Percentiles rank a stretch among this genome's conserved stretches.
These are phyloP conservation scores for Penicillium flavigenum DNA, from an alignment of 495 filamentous ascomycete species.

Conservation along the genomic window DNA sequence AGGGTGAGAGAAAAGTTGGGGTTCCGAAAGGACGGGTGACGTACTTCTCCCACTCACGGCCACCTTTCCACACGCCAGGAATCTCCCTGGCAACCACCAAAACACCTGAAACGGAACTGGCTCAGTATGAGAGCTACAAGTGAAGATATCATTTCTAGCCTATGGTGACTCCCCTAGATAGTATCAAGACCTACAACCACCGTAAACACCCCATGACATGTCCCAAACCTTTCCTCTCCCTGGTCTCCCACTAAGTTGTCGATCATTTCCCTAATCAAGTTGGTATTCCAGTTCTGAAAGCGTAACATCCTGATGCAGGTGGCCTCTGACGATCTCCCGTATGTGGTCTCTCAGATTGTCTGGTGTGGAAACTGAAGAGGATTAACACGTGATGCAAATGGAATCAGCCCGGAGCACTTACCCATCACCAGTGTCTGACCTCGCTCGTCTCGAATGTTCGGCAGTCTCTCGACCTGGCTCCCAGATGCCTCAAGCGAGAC, in stretches of 20 bases:
- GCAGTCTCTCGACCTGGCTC: conserved; percentile 21
- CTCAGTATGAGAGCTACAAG: conserved; percentile 1
- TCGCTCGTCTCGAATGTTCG: conserved; percentile 21
- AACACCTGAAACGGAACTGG: not conserved
- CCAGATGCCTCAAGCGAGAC: conserved; percentile 20
- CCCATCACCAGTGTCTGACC: conserved; percentile 23
- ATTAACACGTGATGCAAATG: too few species aligned
- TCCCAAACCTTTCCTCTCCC: too few species aligned
- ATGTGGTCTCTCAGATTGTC: conserved; percentile 18
- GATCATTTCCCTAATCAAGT: conserved; percentile 9
- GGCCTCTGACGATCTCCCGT: conserved; percentile 15
- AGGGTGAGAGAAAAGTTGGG: not conserved
- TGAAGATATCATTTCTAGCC: not conserved
- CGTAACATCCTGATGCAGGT: conserved; percentile 18
- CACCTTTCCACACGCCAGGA: not conserved
- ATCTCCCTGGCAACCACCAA: not conserved
- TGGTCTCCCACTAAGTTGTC: too few species aligned
- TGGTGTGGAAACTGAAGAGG: conserved; percentile 16
- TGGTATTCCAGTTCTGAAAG: conserved; percentile 26
- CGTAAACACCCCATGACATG: too few species aligned
- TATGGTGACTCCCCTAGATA: too few species aligned
- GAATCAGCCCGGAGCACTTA: too few species aligned
- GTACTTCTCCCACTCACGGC: too few species aligned
- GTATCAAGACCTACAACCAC: too few species aligned
- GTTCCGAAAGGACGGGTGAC: not conserved